phyloP scores from a whole-genome alignment of 164 flowering plant genomes.

The Annona cherimola region DNA sequence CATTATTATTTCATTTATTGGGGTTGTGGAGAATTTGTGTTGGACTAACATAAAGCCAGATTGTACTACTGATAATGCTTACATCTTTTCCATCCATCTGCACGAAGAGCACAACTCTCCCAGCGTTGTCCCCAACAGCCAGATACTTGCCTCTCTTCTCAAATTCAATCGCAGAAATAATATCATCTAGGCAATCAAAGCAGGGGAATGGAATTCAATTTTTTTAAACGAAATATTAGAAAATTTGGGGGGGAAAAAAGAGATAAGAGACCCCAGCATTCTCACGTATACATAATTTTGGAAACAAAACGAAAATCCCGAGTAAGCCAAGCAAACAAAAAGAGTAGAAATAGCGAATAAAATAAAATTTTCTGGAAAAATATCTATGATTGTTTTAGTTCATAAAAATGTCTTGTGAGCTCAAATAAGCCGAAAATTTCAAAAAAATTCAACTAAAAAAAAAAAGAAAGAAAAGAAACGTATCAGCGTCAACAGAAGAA shows the following conservation, averaged over 20 bases:
- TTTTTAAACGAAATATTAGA: too few relatives aligned
- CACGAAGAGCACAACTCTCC: constrained; percentile 64
- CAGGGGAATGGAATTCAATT: neutral
- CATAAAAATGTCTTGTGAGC: neutral
- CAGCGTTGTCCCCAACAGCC: constrained; percentile 75
- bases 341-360: neutral
- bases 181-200: constrained; percentile 35
- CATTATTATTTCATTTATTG: constrained; percentile 11
- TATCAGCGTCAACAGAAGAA: too few relatives aligned
- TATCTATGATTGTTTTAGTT: too few relatives aligned
- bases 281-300: too few relatives aligned
- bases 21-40: neutral
- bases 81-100: constrained; percentile 45
- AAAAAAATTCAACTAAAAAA: too few relatives aligned
- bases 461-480: neutral
- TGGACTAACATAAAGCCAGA: neutral
- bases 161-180: constrained; percentile 59
- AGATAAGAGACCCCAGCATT: too few relatives aligned
- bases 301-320: too few relatives aligned
- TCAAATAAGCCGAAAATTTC: neutral
- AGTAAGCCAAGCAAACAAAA: neutral
- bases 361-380: neutral
- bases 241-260: too few relatives aligned
- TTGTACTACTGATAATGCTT: constrained; percentile 10
- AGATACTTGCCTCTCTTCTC: constrained; percentile 62